Conservation (phyloP, 2,329 filamentous ascomycete species). For the Chrysosporium keratinophilum region DNA sequence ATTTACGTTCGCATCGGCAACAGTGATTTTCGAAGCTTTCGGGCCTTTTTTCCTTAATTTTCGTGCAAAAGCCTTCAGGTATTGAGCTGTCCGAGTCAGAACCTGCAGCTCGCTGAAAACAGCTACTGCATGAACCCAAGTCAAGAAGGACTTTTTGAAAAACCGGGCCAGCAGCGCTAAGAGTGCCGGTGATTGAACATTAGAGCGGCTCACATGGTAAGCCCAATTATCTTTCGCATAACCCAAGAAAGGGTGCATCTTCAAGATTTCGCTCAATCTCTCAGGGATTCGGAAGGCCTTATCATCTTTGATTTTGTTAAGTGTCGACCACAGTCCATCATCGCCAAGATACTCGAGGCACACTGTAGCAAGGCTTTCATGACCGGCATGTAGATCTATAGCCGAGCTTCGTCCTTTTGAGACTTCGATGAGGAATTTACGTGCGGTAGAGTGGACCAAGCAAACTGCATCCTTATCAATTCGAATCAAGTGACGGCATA, state of each 20-base stretch:
- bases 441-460: constrained; percentile 24
- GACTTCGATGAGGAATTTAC: constrained; percentile 18
- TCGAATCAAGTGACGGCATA: constrained; percentile 24
- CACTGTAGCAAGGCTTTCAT: constrained; percentile 18
- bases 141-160: constrained; percentile 16
- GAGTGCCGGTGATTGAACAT: constrained; percentile 2
- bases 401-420: constrained; percentile 4
- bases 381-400: constrained; percentile 8
- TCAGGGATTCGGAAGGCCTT: not conserved
- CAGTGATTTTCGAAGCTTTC: constrained; percentile 5
- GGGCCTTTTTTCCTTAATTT: not conserved
- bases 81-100: constrained; percentile 22
- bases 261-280: not conserved
- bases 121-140: constrained; percentile 29
- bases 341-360: constrained; percentile 20
- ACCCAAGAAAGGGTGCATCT: constrained; percentile 9
- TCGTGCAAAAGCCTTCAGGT: constrained; percentile 19
- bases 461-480: constrained; percentile 19
- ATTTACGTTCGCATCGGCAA: constrained; percentile 14
- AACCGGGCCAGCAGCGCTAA: constrained; percentile 6
- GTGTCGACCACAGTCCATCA: not conserved
- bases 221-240: constrained; percentile 13
- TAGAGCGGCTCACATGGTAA: constrained; percentile 7
- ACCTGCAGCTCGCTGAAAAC: constrained; percentile 18
- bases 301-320: not conserved